Base-by-base conservation (phyloP, 2,329 filamentous ascomycete genomes). In the Beauveria medogensis region DNA sequence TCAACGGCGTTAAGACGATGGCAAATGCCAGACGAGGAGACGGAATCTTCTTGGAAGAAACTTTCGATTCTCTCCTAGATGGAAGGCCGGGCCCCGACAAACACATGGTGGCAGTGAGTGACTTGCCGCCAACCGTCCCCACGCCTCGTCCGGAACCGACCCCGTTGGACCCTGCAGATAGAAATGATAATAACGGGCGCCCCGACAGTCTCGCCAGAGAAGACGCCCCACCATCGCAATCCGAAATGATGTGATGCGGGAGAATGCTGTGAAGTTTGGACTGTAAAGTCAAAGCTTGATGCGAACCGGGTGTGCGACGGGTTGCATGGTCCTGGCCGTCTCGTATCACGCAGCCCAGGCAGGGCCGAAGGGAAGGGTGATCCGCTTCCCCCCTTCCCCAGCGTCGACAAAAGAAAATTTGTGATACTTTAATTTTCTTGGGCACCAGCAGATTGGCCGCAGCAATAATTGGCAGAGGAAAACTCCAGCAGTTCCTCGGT, bases 241-340 rank as follows among this genome's bases (percentile, higher is more conserved):
- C 26, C 12, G 18, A 14, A 34, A 44, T 52, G 48, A 43, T 5
- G 41, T 46, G 48, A 28, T 46, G 56, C 20, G 20, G 44, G 26
- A 44, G 24, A n/a, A 46, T 55, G n/a, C 22, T 20, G 24, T 5
- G 40, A 37, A 34, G n/a, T 44, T 44, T 59, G 30, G 10, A 53
- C 18, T 37, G 26, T 58, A n/a, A 37, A 59, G 40, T 24, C 47
- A 44, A 53, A 52, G 12, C 30, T 20, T n/a, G 48, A 34, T 44
- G 47, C 26, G 56, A 50, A 24, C 16, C 37, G 16, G 56, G 47
- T 59, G 56, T 59, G 56, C 40, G 40, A 59, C 56, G 26, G 47
- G 47, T n/a, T 52, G 46, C 44, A 57, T 41, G 55, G 55, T 22
- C 55, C 46, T 51, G 37, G 18, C 55, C 34, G 34, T 43, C 37